Evolutionary conservation across 2,329 filamentous ascomycete species (phyloP).

Genomic region (Aureobasidium sp.): DNA sequence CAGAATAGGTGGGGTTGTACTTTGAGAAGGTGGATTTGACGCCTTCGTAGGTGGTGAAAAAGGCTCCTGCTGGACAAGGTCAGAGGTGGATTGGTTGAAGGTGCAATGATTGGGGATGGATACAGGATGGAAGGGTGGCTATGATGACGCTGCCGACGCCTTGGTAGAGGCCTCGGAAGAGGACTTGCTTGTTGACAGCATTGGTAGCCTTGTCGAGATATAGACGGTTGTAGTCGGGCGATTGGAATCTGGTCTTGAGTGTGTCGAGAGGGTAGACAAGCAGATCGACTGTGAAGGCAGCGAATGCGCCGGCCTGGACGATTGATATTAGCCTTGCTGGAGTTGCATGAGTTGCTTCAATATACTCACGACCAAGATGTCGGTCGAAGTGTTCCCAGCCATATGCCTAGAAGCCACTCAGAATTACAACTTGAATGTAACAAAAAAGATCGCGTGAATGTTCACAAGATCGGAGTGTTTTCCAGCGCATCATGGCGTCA

Average conservation of each 20-base stretch:
- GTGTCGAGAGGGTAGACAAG: constrained; percentile 85
- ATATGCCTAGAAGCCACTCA: neutral
- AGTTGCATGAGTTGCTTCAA: neutral
- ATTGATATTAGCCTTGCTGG: neutral
- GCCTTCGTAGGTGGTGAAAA: constrained; percentile 84
- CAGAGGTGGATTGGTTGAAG: constrained; percentile 14
- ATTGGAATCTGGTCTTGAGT: constrained; percentile 78
- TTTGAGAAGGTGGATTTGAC: constrained; percentile 55
- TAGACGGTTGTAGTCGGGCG: constrained; percentile 60
- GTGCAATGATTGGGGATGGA: constrained; percentile 14
- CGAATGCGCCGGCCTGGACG: constrained; percentile 67
- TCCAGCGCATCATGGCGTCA: constrained; percentile 4
- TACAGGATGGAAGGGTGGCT: constrained; percentile 77
- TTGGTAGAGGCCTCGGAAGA: constrained; percentile 73
- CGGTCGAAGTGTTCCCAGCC: constrained; percentile 2
- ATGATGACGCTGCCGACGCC: constrained; percentile 78
- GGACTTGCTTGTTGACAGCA: constrained; percentile 43
- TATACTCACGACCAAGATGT: constrained; percentile 15
- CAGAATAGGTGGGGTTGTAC: constrained; percentile 36
- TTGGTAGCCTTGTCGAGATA: constrained; percentile 53
- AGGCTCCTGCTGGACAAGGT: constrained; percentile 56
- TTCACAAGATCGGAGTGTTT: neutral
- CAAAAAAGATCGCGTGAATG: neutral
- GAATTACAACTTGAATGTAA: neutral
- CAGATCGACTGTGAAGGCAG: constrained; percentile 78